Evolutionary conservation across 441 rosid species (phyloP).

Genomic region (Capsella rubella): DNA sequence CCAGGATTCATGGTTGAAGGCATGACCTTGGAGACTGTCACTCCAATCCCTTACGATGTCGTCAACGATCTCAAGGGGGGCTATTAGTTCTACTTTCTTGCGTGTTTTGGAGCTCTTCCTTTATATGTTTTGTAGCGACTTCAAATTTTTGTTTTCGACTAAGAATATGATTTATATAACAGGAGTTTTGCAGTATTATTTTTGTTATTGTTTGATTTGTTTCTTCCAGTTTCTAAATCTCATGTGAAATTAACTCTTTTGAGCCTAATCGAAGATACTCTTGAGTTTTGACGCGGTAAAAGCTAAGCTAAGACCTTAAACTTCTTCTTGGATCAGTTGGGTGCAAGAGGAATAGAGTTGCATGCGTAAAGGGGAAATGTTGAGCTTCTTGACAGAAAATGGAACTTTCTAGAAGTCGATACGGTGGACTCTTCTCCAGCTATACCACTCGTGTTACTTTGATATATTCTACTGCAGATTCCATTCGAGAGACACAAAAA

Average conservation of each 20-base stretch:
- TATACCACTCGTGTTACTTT: slow-evolving; percentile 86
- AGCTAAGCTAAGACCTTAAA: slow-evolving; percentile 54
- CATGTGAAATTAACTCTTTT: neutral
- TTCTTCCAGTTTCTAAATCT: neutral
- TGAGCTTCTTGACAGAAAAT: slow-evolving; percentile 62
- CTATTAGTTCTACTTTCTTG: slow-evolving; percentile 53
- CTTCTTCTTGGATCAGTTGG: slow-evolving; percentile 97
- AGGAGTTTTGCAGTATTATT: neutral
- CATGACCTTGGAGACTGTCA: slow-evolving; percentile 89
- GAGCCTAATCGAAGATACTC: no score
- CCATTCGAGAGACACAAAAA: slow-evolving; percentile 42
- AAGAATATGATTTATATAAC: slow-evolving; percentile 23
- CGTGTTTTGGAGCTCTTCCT: neutral
- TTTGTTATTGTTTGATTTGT: no score
- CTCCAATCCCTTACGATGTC: slow-evolving; percentile 93
- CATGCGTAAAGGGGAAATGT: slow-evolving; percentile 69
- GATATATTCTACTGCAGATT: slow-evolving; percentile 92
- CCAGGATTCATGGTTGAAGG: slow-evolving; percentile 97
- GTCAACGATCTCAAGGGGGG: slow-evolving; percentile 98
- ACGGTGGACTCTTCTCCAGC: slow-evolving; percentile 74
- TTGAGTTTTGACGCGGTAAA: no score
- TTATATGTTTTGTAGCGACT: slow-evolving; percentile 27
- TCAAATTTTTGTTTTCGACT: neutral
- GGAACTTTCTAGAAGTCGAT: slow-evolving; percentile 68
- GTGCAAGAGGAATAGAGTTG: slow-evolving; percentile 92